Percentiles rank a stretch among this genome's conserved stretches.
These are phyloP conservation scores for Anacardium occidentale DNA, from an alignment of 345 rosid genomes.

Conservation along the genomic window DNA sequence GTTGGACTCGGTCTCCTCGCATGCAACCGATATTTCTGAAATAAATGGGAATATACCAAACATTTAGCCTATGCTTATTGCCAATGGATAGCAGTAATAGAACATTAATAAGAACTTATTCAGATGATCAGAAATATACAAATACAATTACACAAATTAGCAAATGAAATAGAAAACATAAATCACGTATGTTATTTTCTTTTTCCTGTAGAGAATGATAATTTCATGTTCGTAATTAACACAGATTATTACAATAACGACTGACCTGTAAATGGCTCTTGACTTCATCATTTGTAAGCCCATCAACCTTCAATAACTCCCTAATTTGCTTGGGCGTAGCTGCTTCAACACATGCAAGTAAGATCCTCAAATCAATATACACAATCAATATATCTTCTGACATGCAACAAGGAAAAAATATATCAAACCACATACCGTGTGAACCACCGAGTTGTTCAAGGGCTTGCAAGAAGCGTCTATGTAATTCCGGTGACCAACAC, in stretches of 20 bases:
- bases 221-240: too few relatives aligned
- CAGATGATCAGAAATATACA: too few relatives aligned
- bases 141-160: too few relatives aligned
- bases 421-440: constrained; percentile 45
- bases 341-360: constrained; percentile 39
- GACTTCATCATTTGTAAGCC: constrained; percentile 92
- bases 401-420: background rate
- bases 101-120: background rate
- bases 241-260: background rate
- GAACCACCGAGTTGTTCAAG: constrained; percentile 96
- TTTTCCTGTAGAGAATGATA: too few relatives aligned
- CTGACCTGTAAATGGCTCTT: constrained; percentile 97
- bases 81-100: background rate
- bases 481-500: constrained; percentile 96
- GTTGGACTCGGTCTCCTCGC: constrained; percentile 67
- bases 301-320: constrained; percentile 95
- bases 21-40: constrained; percentile 89
- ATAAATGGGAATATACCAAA: constrained; percentile 1
- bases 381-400: constrained; percentile 12
- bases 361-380: background rate
- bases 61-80: background rate
- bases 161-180: too few relatives aligned
- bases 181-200: too few relatives aligned
- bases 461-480: constrained; percentile 71
- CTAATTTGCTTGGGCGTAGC: constrained; percentile 96